Percentiles rank a stretch among this genome's conserved stretches.
Conservation (phyloP, 208 protist genomes). For the Tritrichomonas musculus region DNA sequence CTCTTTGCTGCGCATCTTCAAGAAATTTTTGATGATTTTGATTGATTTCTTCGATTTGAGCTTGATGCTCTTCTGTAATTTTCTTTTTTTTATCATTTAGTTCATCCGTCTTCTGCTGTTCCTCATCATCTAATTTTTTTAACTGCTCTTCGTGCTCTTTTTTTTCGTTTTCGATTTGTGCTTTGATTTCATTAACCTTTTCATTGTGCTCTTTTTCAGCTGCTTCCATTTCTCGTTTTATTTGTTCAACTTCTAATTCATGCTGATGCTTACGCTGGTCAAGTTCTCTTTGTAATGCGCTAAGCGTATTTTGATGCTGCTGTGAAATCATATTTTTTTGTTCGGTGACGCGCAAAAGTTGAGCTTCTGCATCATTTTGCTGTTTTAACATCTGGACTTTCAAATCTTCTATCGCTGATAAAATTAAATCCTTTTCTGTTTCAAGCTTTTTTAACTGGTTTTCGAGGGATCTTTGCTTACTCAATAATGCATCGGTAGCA, state of each 20-base stretch:
- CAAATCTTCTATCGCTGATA: not conserved
- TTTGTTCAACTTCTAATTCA: not conserved
- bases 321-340: not conserved
- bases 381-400: not conserved
- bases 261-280: not conserved
- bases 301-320: not conserved
- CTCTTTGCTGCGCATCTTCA: not conserved
- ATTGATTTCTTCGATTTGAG: not conserved
- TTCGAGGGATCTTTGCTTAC: not conserved
- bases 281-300: not conserved
- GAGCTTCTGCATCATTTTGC: not conserved
- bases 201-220: not conserved
- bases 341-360: not conserved
- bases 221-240: not conserved
- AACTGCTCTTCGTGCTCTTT: not conserved
- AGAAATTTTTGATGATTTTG: not conserved
- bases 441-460: not conserved
- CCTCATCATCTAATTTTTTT: not conserved
- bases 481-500: not conserved
- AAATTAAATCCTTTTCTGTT: not conserved
- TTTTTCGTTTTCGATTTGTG: not conserved
- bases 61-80: not conserved
- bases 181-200: not conserved
- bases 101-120: not conserved
- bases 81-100: not conserved